Evolutionary conservation across 2,329 filamentous ascomycete genomes (phyloP).

Genomic region (Pseudogymnoascus sp.): DNA sequence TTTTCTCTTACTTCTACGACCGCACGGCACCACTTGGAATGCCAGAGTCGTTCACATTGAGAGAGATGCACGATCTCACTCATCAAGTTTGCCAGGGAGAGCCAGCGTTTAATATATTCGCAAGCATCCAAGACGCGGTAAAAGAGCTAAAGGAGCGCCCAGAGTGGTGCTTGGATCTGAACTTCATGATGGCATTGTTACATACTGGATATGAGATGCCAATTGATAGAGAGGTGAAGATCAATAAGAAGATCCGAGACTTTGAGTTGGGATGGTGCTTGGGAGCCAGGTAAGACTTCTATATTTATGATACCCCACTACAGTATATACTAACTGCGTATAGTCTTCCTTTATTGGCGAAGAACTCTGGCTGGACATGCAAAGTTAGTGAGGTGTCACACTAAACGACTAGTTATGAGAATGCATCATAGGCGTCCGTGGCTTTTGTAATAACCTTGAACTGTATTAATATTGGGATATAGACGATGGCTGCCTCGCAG

Average conservation of each 20-base stretch:
- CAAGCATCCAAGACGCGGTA: constrained; percentile 67
- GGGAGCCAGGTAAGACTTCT: constrained; percentile 71
- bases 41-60: constrained; percentile 93
- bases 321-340: constrained; percentile 31
- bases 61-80: constrained; percentile 81
- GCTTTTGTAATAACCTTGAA: background rate
- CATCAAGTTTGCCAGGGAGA: constrained; percentile 78
- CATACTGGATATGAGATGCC: constrained; percentile 99
- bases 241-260: constrained; percentile 96
- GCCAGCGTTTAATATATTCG: constrained; percentile 72
- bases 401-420: constrained; percentile 2
- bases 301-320: background rate
- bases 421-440: constrained; percentile 4
- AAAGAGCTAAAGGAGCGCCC: constrained; percentile 75
- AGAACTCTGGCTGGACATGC: constrained; percentile 84
- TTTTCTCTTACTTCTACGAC: constrained; percentile 98
- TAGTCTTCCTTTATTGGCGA: constrained; percentile 75
- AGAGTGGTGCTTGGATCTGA: constrained; percentile 90
- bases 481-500: background rate
- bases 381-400: constrained; percentile 58
- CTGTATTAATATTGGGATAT: constrained; percentile 8
- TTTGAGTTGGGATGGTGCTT: constrained; percentile 98
- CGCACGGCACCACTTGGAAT: constrained; percentile 90
- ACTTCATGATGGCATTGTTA: constrained; percentile 88
- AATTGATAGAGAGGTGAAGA: constrained; percentile 89